phyloP scores from a whole-genome alignment of 495 filamentous ascomycete species.

The Podospora sp. region DNA sequence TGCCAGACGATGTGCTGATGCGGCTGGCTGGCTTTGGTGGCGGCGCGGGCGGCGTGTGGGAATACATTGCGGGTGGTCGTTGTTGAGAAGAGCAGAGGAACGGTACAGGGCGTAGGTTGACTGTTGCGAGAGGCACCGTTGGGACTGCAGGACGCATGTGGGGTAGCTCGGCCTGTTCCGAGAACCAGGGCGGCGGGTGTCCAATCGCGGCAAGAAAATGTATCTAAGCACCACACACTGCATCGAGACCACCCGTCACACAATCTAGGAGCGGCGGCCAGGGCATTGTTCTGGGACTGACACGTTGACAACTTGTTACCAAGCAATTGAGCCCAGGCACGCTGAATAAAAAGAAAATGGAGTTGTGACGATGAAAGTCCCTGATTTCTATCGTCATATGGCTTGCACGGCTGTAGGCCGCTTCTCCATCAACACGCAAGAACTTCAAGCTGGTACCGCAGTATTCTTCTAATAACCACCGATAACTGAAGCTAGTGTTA shows the following conservation, averaged over 20 bases:
- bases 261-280: too few relatives aligned
- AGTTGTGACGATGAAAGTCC: too few relatives aligned
- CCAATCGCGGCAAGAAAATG: neutral
- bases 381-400: too few relatives aligned
- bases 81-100: neutral
- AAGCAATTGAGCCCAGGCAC: too few relatives aligned
- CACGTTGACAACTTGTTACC: too few relatives aligned
- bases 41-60: constrained; percentile 65
- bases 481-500: neutral
- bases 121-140: neutral
- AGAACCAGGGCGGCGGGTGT: neutral
- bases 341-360: too few relatives aligned
- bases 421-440: too few relatives aligned
- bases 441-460: too few relatives aligned
- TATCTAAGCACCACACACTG: neutral
- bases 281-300: too few relatives aligned
- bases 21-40: constrained; percentile 75
- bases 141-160: neutral
- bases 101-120: neutral
- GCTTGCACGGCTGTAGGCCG: too few relatives aligned
- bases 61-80: constrained; percentile 29
- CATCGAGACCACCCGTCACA: neutral
- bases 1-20: constrained; percentile 58
- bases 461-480: neutral
- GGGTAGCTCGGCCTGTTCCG: neutral